Evolutionary conservation across 257 asterid species (phyloP).

Genomic region (Solanum okadae): DNA sequence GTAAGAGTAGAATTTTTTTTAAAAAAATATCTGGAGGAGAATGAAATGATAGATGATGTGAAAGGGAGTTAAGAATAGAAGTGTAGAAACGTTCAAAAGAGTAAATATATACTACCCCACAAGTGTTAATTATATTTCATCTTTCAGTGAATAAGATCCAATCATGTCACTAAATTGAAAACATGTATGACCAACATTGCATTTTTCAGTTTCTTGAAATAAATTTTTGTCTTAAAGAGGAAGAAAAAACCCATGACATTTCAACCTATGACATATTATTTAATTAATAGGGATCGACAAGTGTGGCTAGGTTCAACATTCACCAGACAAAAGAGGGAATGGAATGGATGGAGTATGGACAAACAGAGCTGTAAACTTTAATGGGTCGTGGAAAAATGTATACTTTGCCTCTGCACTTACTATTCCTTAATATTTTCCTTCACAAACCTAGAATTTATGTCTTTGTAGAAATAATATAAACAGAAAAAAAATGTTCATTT

Average conservation of each 20-base stretch:
- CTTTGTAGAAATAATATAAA: conserved; percentile 25
- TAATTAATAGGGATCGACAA: not conserved
- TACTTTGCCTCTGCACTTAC: conserved; percentile 1
- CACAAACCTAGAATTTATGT: conserved; percentile 52
- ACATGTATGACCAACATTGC: not conserved
- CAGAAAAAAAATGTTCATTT: not conserved
- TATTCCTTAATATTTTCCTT: conserved; percentile 25
- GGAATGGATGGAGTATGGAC: conserved; percentile 2
- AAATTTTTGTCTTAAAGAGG: not conserved
- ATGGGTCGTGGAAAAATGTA: conserved; percentile 30
- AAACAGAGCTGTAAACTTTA: conserved; percentile 50
- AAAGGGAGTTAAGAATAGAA: not conserved
- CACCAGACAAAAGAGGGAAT: not conserved
- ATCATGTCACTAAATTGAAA: not conserved
- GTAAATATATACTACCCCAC: not conserved
- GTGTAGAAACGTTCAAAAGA: not conserved
- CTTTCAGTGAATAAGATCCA: not conserved
- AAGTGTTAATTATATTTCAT: not conserved
- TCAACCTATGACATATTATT: not conserved
- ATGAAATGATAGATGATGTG: not conserved
- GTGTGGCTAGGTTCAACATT: not conserved
- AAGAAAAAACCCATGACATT: not conserved
- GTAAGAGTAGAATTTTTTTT: not conserved
- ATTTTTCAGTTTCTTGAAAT: not conserved
- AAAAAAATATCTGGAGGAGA: not conserved